Conservation (phyloP, 768 basidiomycete species). For the Suillus tomentosus region DNA sequence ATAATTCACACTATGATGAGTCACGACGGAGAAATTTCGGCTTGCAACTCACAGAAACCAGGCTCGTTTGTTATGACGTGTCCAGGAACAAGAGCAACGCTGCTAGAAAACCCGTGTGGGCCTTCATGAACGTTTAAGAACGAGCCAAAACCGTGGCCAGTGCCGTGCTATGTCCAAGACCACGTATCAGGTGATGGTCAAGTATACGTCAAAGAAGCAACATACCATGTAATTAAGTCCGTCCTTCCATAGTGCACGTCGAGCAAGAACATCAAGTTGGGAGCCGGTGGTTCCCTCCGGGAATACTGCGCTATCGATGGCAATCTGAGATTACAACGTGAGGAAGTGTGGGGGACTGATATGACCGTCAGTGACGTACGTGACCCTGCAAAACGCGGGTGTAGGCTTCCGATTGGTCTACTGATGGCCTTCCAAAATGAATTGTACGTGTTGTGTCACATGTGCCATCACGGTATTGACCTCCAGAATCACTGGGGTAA, state of each 20-base stretch:
- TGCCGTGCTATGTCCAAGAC: constrained; percentile 66
- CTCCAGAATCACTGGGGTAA: constrained; percentile 81
- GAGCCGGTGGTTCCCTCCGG: constrained; percentile 86
- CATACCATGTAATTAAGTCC: constrained; percentile 78
- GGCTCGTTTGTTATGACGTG: constrained; percentile 95
- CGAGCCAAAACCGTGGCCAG: constrained; percentile 88
- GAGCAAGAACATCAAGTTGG: constrained; percentile 87
- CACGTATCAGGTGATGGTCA: constrained; percentile 17
- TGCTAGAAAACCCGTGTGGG: constrained; percentile 73
- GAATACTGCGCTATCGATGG: constrained; percentile 87
- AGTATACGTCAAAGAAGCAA: constrained; percentile 17
- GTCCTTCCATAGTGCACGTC: constrained; percentile 85
- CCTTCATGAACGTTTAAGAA: constrained; percentile 89
- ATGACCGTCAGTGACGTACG: constrained; percentile 51
- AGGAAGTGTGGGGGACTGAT: constrained; percentile 18
- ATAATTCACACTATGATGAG: constrained; percentile 20
- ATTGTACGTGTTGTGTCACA: constrained; percentile 82
- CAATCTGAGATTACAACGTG: constrained; percentile 58
- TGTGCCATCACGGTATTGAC: constrained; percentile 88
- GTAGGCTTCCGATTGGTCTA: constrained; percentile 87
- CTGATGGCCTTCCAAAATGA: constrained; percentile 85
- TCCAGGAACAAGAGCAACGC: constrained; percentile 74
- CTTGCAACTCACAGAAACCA: constrained; percentile 71
- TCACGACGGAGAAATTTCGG: constrained; percentile 15
- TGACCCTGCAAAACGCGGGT: constrained; percentile 97